Conservation (phyloP, 352 stramenopile species). For the Achlya hypogyna region DNA sequence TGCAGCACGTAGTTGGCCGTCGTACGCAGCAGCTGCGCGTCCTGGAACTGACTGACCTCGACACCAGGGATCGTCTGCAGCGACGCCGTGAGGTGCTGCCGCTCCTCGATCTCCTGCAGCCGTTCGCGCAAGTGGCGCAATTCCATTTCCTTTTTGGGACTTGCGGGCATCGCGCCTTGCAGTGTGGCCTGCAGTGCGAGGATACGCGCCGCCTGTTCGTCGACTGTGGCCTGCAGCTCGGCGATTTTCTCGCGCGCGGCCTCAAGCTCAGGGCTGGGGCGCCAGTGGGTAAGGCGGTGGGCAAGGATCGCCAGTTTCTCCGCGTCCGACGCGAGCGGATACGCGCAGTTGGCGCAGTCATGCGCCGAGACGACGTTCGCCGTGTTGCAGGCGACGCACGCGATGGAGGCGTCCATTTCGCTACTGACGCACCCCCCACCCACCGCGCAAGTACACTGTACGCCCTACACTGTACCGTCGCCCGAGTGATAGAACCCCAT, state of each 20-base stretch:
- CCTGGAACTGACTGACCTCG: neutral
- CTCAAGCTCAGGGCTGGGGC: neutral
- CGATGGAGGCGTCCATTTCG: neutral
- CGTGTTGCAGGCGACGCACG: constrained; percentile 18
- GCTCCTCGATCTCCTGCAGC: neutral
- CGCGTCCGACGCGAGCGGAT: constrained; percentile 28
- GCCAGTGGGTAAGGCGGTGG: neutral
- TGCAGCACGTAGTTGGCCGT: neutral
- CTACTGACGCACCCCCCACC: no score
- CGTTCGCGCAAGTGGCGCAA: neutral
- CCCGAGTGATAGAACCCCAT: no score
- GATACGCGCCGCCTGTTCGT: neutral
- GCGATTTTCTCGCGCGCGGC: neutral
- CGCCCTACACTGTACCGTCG: no score
- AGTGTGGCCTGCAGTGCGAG: neutral
- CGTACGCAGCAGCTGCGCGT: neutral
- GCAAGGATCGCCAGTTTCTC: neutral
- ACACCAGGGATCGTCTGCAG: neutral
- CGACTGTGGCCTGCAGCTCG: neutral
- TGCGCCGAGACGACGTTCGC: constrained; percentile 44
- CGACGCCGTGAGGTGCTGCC: neutral
- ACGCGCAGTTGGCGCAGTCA: constrained; percentile 27
- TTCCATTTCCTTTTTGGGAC: neutral
- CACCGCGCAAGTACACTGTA: no score
- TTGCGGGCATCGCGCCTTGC: neutral